A percentile compares a stretch with the other conserved stretches of the same genome.
Evolutionary conservation across 805 yeast species (phyloP).

Genomic region (Spathaspora girioi): DNA sequence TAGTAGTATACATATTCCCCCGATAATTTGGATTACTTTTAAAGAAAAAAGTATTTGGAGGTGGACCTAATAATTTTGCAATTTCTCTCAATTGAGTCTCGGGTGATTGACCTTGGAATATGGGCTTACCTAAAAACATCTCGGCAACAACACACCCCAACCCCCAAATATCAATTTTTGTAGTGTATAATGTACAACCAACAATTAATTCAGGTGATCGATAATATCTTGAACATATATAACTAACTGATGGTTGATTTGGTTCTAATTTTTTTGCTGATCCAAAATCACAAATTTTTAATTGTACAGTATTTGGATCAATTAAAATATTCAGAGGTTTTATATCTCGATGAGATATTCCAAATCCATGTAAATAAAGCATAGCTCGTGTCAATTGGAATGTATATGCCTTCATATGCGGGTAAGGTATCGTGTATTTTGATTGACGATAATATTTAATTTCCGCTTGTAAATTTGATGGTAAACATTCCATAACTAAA

Average conservation of each 20-base stretch:
- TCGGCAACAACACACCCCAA: slow-evolving; percentile 96
- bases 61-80: slow-evolving; percentile 87
- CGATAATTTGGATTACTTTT: slow-evolving; percentile 72
- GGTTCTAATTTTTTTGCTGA: slow-evolving; percentile 77
- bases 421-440: slow-evolving; percentile 60
- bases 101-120: slow-evolving; percentile 94
- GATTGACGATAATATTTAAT: slow-evolving; percentile 64
- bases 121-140: slow-evolving; percentile 85
- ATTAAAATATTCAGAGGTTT: slow-evolving; percentile 80
- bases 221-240: slow-evolving; percentile 93
- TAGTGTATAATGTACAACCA: slow-evolving; percentile 83
- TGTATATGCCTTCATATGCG: slow-evolving; percentile 72
- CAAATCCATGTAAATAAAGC: slow-evolving; percentile 77
- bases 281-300: slow-evolving; percentile 84
- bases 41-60: slow-evolving; percentile 63
- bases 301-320: slow-evolving; percentile 60
- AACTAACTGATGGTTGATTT: slow-evolving; percentile 85
- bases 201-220: slow-evolving; percentile 95
- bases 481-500: slow-evolving; percentile 83
- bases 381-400: slow-evolving; percentile 81
- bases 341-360: slow-evolving; percentile 79
- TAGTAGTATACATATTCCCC: slow-evolving; percentile 69
- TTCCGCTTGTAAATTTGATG: slow-evolving; percentile 75
- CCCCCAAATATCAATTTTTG: slow-evolving; percentile 97
- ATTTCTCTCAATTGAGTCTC: slow-evolving; percentile 86